A percentile compares a stretch with the other conserved stretches of the same genome.
Evolutionary conservation across 2,329 filamentous ascomycete genomes (phyloP).

Genomic region (Neopestalotiopsis sp.): DNA sequence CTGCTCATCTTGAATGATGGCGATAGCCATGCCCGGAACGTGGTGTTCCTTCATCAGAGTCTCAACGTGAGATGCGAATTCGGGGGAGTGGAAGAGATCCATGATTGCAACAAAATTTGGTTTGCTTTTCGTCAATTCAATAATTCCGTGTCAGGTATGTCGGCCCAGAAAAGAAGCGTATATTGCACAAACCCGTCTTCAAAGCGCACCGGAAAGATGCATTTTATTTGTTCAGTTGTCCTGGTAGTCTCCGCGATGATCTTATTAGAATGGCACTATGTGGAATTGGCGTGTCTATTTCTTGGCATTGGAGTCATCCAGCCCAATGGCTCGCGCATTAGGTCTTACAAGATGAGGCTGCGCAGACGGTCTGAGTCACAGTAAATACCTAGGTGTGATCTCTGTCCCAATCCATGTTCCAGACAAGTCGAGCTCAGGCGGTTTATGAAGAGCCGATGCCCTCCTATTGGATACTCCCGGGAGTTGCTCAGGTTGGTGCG

Average conservation of each 20-base stretch:
- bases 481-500: too few species aligned
- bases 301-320: background rate
- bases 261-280: background rate
- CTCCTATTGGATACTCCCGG: too few species aligned
- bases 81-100: background rate
- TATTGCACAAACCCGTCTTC: background rate
- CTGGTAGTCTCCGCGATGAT: background rate
- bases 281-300: background rate
- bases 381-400: background rate
- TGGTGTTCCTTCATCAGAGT: constrained; percentile 22
- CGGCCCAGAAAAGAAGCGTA: background rate
- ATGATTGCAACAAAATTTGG: background rate
- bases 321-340: background rate
- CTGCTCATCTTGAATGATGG: constrained; percentile 26
- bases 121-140: background rate
- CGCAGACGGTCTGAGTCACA: background rate
- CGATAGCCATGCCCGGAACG: constrained; percentile 31
- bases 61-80: background rate
- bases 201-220: background rate
- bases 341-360: background rate
- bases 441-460: too few species aligned
- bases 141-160: background rate
- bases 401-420: background rate
- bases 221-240: background rate
- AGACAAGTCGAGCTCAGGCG: background rate